A percentile compares a stretch with the other conserved stretches of the same genome.
Evolutionary conservation across 2,329 filamentous ascomycete genomes (phyloP).

Genomic region (Penicillium sp.): DNA sequence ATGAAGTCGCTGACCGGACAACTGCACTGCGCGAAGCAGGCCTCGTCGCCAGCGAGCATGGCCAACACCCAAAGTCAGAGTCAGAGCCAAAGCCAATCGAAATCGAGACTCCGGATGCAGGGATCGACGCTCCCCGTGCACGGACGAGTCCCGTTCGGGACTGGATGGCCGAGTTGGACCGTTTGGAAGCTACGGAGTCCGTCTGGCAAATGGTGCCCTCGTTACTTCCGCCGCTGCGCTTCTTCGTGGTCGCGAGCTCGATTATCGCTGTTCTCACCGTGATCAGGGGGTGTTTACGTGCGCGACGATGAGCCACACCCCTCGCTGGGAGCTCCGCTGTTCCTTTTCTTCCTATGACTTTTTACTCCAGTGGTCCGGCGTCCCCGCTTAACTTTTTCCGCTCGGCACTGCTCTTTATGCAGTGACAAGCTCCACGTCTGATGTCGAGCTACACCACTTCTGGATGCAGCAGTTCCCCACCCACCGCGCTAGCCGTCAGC

Average conservation of each 20-base stretch:
- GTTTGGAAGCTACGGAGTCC: not conserved
- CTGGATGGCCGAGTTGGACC: conserved; percentile 3
- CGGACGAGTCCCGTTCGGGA: conserved; percentile 3
- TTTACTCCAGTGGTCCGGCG: not conserved
- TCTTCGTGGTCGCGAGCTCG: not conserved
- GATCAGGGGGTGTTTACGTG: not conserved
- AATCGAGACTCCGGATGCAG: conserved; percentile 10
- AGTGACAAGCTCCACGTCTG: not conserved
- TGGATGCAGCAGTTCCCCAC: not conserved
- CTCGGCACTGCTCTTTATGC: not conserved
- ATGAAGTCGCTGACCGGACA: conserved; percentile 12
- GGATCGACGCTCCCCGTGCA: conserved; percentile 16
- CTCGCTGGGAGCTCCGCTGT: not conserved
- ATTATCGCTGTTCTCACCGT: conserved; percentile 2
- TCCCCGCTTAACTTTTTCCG: not conserved
- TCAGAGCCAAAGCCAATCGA: no score
- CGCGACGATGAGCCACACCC: not conserved
- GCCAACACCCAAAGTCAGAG: conserved; percentile 5
- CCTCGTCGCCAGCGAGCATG: conserved; percentile 1
- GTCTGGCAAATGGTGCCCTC: conserved; percentile 5
- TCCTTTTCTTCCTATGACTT: no score
- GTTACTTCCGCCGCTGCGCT: conserved; percentile 1
- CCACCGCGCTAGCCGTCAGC: not conserved
- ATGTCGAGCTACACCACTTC: not conserved
- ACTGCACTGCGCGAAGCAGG: conserved; percentile 18